A percentile compares a stretch with the other conserved stretches of the same genome.
These are phyloP conservation scores for Ceratorhiza oryzae-sativae DNA, from an alignment of 1,284 basidiomycete genomes.

Conservation along the genomic window DNA sequence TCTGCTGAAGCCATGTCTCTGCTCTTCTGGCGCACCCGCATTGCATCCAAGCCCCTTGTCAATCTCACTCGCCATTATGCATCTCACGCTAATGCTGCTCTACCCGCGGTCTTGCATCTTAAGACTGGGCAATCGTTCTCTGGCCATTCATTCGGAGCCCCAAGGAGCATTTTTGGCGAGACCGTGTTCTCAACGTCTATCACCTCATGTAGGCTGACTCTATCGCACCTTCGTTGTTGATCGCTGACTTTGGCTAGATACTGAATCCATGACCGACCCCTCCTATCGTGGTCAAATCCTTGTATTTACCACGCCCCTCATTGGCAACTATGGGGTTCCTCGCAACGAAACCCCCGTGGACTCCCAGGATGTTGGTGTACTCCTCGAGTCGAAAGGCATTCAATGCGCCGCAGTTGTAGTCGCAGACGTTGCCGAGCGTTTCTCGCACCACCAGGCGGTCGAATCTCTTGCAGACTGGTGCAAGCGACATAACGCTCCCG, in stretches of 20 bases:
- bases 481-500: slow-evolving; percentile 86
- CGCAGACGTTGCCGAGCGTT: slow-evolving; percentile 92
- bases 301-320: slow-evolving; percentile 97
- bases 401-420: slow-evolving; percentile 95
- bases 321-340: slow-evolving; percentile 99
- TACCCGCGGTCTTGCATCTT: slow-evolving; percentile 87
- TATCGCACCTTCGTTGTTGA: background rate
- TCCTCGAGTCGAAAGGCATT: slow-evolving; percentile 88
- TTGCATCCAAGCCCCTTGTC: background rate
- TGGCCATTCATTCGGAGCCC: slow-evolving; percentile 90
- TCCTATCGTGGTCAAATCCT: slow-evolving; percentile 98
- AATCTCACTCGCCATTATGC: slow-evolving; percentile 26
- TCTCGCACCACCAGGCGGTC: slow-evolving; percentile 93
- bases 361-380: slow-evolving; percentile 84
- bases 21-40: slow-evolving; percentile 48
- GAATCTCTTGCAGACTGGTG: slow-evolving; percentile 97
- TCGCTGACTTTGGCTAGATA: slow-evolving; percentile 64
- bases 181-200: slow-evolving; percentile 99
- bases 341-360: slow-evolving; percentile 77
- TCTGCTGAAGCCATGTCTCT: slow-evolving; percentile 22
- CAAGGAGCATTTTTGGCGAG: slow-evolving; percentile 90
- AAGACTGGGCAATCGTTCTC: slow-evolving; percentile 93
- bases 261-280: slow-evolving; percentile 99
- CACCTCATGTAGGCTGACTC: slow-evolving; percentile 79
- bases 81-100: slow-evolving; percentile 49